Evolutionary conservation across 169 alveolate genomes (phyloP).

Genomic region (Babesia gibsoni): DNA sequence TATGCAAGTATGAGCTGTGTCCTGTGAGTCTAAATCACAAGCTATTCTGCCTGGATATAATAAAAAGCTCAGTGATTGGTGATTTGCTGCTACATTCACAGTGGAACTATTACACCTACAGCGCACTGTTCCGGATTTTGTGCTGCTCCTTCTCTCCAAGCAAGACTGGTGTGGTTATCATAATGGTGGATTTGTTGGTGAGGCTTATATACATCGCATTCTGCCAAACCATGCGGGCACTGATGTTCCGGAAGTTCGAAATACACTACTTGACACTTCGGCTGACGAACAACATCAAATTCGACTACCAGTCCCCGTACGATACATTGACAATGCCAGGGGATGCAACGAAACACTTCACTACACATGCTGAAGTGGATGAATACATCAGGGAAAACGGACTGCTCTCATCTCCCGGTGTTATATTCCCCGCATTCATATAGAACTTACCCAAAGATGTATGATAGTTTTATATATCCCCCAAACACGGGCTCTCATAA

Average conservation of each 20-base stretch:
- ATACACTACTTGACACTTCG: conserved; percentile 40
- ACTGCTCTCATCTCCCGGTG: conserved; percentile 60
- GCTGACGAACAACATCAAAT: conserved; percentile 1
- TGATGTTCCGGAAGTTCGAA: conserved; percentile 57
- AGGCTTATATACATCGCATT: conserved; percentile 21
- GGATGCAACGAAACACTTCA: conserved; percentile 9
- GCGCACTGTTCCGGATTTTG: conserved; percentile 21
- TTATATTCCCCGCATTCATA: conserved; percentile 36
- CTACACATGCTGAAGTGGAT: conserved; percentile 58
- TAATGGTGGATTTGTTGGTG: conserved; percentile 37
- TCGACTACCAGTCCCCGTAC: conserved; percentile 22
- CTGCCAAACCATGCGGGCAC: conserved; percentile 48
- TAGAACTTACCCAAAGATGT: too few species aligned
- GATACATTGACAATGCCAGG: conserved; percentile 13
- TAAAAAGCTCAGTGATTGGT: conserved; percentile 15
- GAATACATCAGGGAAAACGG: conserved; percentile 52
- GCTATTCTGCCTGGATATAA: conserved; percentile 32
- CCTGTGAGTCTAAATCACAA: conserved; percentile 37
- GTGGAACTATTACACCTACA: conserved; percentile 32
- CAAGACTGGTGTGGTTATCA: conserved; percentile 26
- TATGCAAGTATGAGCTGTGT: conserved; percentile 41
- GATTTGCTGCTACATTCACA: conserved; percentile 53
- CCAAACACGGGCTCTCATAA: too few species aligned
- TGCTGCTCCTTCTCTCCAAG: conserved; percentile 54
- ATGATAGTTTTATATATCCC: too few species aligned